phyloP scores from a whole-genome alignment of 768 basidiomycete species.

The Agrocybe chaxingu region DNA sequence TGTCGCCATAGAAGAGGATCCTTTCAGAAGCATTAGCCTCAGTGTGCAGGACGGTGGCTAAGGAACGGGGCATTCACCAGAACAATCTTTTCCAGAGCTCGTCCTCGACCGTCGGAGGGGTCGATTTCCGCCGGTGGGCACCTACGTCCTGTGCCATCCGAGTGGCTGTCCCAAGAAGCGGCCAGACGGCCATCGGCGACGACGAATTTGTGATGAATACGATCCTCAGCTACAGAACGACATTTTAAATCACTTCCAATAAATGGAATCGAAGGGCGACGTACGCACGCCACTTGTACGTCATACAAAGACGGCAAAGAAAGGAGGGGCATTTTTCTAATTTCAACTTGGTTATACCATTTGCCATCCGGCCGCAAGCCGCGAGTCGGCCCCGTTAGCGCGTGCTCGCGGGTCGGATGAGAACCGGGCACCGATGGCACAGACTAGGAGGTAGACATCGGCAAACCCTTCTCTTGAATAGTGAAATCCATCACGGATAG shows the following conservation, averaged over 20 bases:
- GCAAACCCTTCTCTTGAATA: conserved; percentile 45
- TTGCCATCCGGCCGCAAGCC: conserved; percentile 47
- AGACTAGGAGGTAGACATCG: conserved; percentile 55
- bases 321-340: conserved; percentile 52
- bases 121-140: conserved; percentile 40
- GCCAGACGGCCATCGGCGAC: conserved; percentile 55
- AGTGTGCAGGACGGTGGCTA: not conserved
- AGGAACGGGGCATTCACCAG: conserved; percentile 39
- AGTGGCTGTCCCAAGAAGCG: conserved; percentile 56
- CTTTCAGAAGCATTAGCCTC: conserved; percentile 17
- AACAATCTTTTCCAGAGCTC: conserved; percentile 69
- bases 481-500: conserved; percentile 44
- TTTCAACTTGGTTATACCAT: conserved; percentile 55
- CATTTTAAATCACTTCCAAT: not conserved
- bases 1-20: conserved; percentile 45
- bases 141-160: conserved; percentile 70
- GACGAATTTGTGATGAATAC: conserved; percentile 45
- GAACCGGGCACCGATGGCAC: conserved; percentile 56
- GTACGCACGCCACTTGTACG: conserved; percentile 55
- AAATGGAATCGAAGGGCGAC: conserved; percentile 13
- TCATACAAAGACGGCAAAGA: conserved; percentile 62
- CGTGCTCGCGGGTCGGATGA: conserved; percentile 50
- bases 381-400: conserved; percentile 24
- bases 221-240: conserved; percentile 32
- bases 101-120: conserved; percentile 41